phyloP scores from a whole-genome alignment of 108 stramenopile species.

The Hondaea fermentalgiana region DNA sequence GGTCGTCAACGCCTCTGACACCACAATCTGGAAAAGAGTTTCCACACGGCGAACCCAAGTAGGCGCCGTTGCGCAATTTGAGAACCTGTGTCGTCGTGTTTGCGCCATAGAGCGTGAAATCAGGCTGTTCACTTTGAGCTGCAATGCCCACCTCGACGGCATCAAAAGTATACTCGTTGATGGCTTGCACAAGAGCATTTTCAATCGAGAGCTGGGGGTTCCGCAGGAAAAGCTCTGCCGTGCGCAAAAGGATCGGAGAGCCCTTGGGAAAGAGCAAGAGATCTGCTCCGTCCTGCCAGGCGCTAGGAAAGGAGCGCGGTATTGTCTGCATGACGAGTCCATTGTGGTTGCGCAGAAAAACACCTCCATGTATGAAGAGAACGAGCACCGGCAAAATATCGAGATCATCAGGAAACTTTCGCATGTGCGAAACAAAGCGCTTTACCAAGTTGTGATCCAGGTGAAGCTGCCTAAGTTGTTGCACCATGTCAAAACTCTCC shows the following conservation, averaged over 20 bases:
- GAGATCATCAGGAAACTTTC: neutral
- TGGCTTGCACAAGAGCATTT: neutral
- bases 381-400: neutral
- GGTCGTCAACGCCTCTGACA: too few relatives aligned
- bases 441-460: neutral
- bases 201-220: neutral
- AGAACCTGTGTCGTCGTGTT: too few relatives aligned
- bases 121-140: too few relatives aligned
- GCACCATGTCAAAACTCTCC: neutral
- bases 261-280: neutral
- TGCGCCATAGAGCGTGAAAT: too few relatives aligned
- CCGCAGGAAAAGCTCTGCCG: neutral
- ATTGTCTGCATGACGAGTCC: neutral
- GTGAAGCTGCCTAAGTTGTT: neutral
- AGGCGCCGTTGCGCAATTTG: too few relatives aligned
- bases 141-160: too few relatives aligned
- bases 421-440: neutral
- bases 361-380: neutral
- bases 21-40: too few relatives aligned
- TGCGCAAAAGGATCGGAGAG: neutral
- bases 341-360: neutral
- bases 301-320: neutral
- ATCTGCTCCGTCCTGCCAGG: neutral
- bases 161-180: neutral
- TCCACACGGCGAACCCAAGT: too few relatives aligned